phyloP scores from a whole-genome alignment of 495 filamentous ascomycete genomes.

The Tirmania nivea region DNA sequence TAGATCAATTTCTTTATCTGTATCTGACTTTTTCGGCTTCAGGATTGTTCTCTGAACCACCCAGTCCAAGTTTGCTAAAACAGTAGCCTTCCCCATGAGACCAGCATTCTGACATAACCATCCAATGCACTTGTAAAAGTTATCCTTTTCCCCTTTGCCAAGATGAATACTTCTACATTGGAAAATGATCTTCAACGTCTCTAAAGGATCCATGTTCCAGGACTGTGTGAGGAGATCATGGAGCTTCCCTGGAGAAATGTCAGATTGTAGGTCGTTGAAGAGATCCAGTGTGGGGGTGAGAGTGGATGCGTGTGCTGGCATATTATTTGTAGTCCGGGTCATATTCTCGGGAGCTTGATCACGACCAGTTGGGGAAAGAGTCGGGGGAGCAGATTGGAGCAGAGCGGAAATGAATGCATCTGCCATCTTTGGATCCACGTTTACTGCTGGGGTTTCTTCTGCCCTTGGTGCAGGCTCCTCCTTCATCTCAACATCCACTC shows the following conservation, averaged over 20 bases:
- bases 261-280: constrained; percentile 24
- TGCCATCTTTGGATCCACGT: background rate
- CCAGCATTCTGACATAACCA: constrained; percentile 28
- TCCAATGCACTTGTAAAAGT: constrained; percentile 26
- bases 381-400: background rate
- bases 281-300: constrained; percentile 23
- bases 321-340: constrained; percentile 26
- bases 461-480: background rate
- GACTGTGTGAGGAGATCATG: constrained; percentile 4
- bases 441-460: background rate
- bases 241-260: constrained; percentile 9
- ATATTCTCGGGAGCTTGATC: constrained; percentile 13
- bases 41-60: constrained; percentile 25
- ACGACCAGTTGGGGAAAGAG: background rate
- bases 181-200: constrained; percentile 31
- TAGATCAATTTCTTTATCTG: background rate
- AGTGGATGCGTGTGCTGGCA: constrained; percentile 23
- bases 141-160: constrained; percentile 22
- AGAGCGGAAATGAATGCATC: background rate
- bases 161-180: constrained; percentile 30
- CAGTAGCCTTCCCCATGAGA: constrained; percentile 11
- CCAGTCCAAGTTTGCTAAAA: constrained; percentile 26
- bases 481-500: constrained; percentile 5
- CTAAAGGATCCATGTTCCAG: constrained; percentile 22
- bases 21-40: constrained; percentile 21